Conservation (phyloP, 2,329 filamentous ascomycete species). For the Fusarium armeniacum region DNA sequence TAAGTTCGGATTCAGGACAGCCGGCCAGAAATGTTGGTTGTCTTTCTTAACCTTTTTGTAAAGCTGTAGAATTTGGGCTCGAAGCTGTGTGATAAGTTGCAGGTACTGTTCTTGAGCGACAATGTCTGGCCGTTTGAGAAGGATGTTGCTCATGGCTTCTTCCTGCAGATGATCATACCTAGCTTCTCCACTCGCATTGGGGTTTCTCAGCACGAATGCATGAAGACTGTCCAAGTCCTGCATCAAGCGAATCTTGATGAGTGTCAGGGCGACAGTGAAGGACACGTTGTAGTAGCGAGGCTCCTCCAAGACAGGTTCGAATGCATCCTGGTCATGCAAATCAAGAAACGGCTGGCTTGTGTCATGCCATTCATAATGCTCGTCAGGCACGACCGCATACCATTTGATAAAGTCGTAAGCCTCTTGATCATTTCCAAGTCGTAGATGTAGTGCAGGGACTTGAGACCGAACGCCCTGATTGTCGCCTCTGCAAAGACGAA, state of each 20-base stretch:
- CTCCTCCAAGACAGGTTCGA: constrained; percentile 17
- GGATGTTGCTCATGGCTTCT: constrained; percentile 24
- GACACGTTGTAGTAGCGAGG: neutral
- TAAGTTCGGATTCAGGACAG: constrained; percentile 8
- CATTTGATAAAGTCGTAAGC: constrained; percentile 35
- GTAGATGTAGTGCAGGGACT: constrained; percentile 18
- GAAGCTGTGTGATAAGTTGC: constrained; percentile 4
- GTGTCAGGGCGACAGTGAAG: constrained; percentile 15
- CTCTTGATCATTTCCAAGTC: constrained; percentile 18
- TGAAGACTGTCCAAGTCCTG: constrained; percentile 15
- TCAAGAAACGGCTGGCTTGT: constrained; percentile 14
- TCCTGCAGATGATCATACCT: constrained; percentile 10
- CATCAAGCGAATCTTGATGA: constrained; percentile 26
- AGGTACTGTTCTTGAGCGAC: neutral
- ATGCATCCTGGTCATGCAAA: constrained; percentile 6
- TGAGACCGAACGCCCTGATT: constrained; percentile 6
- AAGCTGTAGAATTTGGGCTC: neutral
- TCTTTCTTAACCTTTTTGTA: constrained; percentile 19
- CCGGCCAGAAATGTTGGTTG: constrained; percentile 24
- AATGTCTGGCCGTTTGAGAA: constrained; percentile 11
- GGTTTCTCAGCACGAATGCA: neutral
- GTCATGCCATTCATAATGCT: constrained; percentile 7
- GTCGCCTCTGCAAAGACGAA: constrained; percentile 18
- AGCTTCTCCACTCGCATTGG: neutral
- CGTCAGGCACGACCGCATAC: neutral